These are phyloP conservation scores for Halophytophthora batemanensis DNA, from an alignment of 352 stramenopile genomes.

Conservation along the genomic window DNA sequence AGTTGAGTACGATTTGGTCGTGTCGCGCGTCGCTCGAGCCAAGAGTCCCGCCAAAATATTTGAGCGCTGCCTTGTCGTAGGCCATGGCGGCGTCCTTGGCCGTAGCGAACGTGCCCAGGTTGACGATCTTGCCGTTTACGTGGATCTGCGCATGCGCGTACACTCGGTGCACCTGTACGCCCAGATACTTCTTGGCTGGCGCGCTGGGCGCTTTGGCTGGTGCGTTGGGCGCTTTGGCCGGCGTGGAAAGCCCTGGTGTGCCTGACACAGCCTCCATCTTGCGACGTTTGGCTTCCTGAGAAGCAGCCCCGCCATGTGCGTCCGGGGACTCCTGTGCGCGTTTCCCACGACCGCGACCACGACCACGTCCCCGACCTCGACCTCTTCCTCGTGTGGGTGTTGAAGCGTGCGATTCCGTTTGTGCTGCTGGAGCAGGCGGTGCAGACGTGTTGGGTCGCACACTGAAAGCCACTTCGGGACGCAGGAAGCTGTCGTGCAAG, in stretches of 20 bases:
- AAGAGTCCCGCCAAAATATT: slow-evolving; percentile 61
- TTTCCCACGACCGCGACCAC: slow-evolving; percentile 58
- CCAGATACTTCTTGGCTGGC: slow-evolving; percentile 60
- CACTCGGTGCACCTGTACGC: slow-evolving; percentile 65
- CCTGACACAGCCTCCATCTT: slow-evolving; percentile 23
- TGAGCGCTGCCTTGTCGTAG: slow-evolving; percentile 80
- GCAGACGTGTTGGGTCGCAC: slow-evolving; percentile 16
- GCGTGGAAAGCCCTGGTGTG: slow-evolving; percentile 17
- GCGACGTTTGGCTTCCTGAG: slow-evolving; percentile 27
- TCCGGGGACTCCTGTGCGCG: slow-evolving; percentile 39
- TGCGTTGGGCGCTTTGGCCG: slow-evolving; percentile 22
- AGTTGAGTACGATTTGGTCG: slow-evolving; percentile 70
- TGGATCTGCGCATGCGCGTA: slow-evolving; percentile 79
- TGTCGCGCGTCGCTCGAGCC: slow-evolving; percentile 34
- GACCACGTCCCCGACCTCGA: slow-evolving; percentile 37
- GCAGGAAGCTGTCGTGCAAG: slow-evolving; percentile 66
- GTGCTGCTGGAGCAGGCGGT: slow-evolving; percentile 1
- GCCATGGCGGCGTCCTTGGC: slow-evolving; percentile 67
- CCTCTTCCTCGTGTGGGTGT: slow-evolving; percentile 32
- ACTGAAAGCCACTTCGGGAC: slow-evolving; percentile 30
- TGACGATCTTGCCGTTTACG: slow-evolving; percentile 74
- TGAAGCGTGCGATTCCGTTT: slow-evolving; percentile 6
- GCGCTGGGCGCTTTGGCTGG: slow-evolving; percentile 1
- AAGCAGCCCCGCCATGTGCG: slow-evolving; percentile 3
- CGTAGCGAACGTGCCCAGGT: slow-evolving; percentile 69